Evolutionary conservation across 2,329 filamentous ascomycete species (phyloP), one percentile per base, ranked within the genome.

Genomic region (Fusarium humuli): DNA sequence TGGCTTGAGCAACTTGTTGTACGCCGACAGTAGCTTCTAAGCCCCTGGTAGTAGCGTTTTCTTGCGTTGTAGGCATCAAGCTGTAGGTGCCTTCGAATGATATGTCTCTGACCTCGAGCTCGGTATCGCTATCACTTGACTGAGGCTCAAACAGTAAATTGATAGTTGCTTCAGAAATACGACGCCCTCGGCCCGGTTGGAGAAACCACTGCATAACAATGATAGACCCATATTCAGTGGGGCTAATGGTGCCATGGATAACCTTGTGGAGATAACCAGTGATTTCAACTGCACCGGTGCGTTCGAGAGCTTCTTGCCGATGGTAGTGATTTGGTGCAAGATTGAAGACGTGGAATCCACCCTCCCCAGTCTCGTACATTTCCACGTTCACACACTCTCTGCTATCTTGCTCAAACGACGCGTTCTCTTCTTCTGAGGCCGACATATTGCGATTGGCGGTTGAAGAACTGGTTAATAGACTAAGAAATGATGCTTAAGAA

Each of bases 201-300:
- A 57, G 25, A 12, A n/a, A 41, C 55, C 55, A 57, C n/a, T 50
- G 44, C 55, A 57, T 50, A 11, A 42, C 25, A 2, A 57, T 42
- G 2, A 57, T n/a, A 6, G 55, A 25, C 14, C 25, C 55, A 25
- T 57, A 57, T 16, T 57, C 47, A 14, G n/a, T 23, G 6, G 54
- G 44, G 10, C 13, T 10, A 1, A 57, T 7, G 11, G 55, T 25
- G n/a, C 55, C 55, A 25, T 57, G 55, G 2, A 50, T 1, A 3
- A 57, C 55, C 16, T 57, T 57, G 13, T 50, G 45, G 16, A 57
- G 22, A 6, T 7, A n/a, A 9, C 55, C 41, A 3, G 25, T 57
- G 11, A 57, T 57, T 7, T 57, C 45, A 14, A 57, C 27, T 1
- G 55, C 44, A 4, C 55, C 55, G 20, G 44, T 57, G 8, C 44